Evolutionary conservation across 2,329 filamentous ascomycete species (phyloP), one percentile per base, ranked within the genome.

Genomic region (Cladosporium sp.): DNA sequence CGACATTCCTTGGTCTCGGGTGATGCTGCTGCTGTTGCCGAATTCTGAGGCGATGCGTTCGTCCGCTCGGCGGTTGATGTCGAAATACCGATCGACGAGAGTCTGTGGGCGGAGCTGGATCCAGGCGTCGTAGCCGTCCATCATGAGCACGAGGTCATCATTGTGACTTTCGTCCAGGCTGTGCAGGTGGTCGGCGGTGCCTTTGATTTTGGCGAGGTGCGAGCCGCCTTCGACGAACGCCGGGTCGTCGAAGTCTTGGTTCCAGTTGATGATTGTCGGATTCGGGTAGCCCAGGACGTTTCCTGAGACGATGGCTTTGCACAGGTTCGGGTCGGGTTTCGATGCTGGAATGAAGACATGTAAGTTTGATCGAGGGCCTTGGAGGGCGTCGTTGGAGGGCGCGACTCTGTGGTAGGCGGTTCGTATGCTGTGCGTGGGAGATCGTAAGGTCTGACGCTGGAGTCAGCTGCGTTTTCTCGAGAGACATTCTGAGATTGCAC

Each of bases 41-140:
- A 47, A n/a, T 2, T 11, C n/a, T 7, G 13, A 7, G 22, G 69
- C 67, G 37, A 85, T 66, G 20, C 76, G 73, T 27, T 67, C 64
- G 55, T 86, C 57, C 7, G 62, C 62, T 22, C 52, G 42, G 8
- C 43, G 47, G 27, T 79, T 66, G 17, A 82, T 68, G 8, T 72
- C 69, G 54, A 82, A 78, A 62, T 84, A 87, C 32, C 83, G 76
- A 55, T 78, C 69, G 15, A 87, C 74, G 52, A 87, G 67, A 15
- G 85, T 73, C 42, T 84, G 77, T 2, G 80, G 77, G 0, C 82
- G 82, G 1, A 87, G 71, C 63, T 88, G 84, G 53, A 86, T 80
- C 69, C 82, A 81, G 1, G 80, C 73, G 51, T 86, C 56, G 41
- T 60, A 61, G 1, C 56, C 58, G 39, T 61, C 59, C 52, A 61